A percentile compares a stretch with the other conserved stretches of the same genome.
Evolutionary conservation across 1,139 yeast species (phyloP).

Genomic region (Lodderomyces oxycetoniae): DNA sequence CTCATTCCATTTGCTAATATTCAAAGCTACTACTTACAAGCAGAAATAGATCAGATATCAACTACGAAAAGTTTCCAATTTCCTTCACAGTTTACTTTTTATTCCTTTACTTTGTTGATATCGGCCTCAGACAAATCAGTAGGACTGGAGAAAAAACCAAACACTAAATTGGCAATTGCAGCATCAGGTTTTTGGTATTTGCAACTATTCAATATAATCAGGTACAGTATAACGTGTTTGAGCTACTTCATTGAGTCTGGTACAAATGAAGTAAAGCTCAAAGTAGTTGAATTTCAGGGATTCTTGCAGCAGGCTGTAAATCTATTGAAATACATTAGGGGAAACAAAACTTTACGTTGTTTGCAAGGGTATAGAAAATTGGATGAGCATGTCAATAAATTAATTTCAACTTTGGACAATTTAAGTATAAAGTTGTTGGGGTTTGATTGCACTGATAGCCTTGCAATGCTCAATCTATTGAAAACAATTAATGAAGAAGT

Average conservation of each 20-base stretch:
- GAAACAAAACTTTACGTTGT: conserved; percentile 2
- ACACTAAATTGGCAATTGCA: conserved; percentile 9
- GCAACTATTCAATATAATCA: conserved; percentile 34
- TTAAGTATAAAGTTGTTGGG: conserved; percentile 7
- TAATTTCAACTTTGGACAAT: conserved; percentile 5
- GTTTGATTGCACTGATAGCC: conserved; percentile 1
- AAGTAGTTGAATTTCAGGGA: conserved; percentile 25
- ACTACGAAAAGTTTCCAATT: conserved; percentile 37
- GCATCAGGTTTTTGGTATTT: conserved; percentile 30
- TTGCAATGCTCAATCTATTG: neutral
- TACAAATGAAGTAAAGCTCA: conserved; percentile 8
- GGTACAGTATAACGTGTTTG: conserved; percentile 27
- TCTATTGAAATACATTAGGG: conserved; percentile 16
- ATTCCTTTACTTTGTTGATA: conserved; percentile 33
- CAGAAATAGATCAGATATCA: conserved; percentile 41
- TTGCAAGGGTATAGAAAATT: conserved; percentile 4
- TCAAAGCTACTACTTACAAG: conserved; percentile 36
- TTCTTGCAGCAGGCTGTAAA: conserved; percentile 31
- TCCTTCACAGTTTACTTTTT: conserved; percentile 39
- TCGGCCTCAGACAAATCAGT: conserved; percentile 10
- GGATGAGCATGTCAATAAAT: neutral
- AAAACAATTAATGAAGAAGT: neutral
- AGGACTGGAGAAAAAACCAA: conserved; percentile 6
- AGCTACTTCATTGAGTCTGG: conserved; percentile 2
- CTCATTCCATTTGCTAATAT: conserved; percentile 31